Base-by-base conservation (phyloP, 1,139 yeast species). In the Debaryomyces psychrophilus region DNA sequence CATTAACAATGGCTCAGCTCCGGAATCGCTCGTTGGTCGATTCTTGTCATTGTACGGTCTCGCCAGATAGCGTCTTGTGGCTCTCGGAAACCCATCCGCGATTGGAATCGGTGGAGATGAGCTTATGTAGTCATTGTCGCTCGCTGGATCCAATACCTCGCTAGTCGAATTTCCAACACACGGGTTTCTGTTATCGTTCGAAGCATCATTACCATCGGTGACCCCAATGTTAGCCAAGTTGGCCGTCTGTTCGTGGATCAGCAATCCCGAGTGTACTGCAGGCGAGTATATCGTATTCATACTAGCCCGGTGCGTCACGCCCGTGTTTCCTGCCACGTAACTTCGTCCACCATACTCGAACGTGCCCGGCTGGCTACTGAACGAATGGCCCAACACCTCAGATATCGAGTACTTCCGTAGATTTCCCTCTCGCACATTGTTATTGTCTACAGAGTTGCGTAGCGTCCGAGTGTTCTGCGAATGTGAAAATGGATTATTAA, bases 231-330 rank as follows among this genome's bases (percentile, higher is more conserved):
- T 72, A 11, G 90, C 87, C 51, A 83, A 70, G 45, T 73, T 80
- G 2, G 85, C 87, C 0, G 88, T 78, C 50, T 83, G 85, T 51
- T 82, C 87, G 49, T 85, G 81, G 39, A 85, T 74, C 14, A 81
- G 77, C 31, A 63, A 58, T 1, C 79, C 78, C 0, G 82, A 69
- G 51, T 74, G 77, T 17, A 81, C 71, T 2, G 66, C 61, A 0
- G 79, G 79, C 1, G 75, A 68, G 41, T 57, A 57, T 15, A 54
- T 22, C 11, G 18, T 22, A 20, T 29, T 36, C 22, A 28, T 26
- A 7, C 37, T 37, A 4, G 33, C 23, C 54, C 33, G 44, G 57
- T 55, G 38, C 50, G 58, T 50, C 44, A 57, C 58, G 6, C 63
- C 49, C 43, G 60, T 61, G 38, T 59, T 54, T 60, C 63, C 59